Conservation (phyloP, 805 yeast genomes). For the Saccharomyces eubayanus region DNA sequence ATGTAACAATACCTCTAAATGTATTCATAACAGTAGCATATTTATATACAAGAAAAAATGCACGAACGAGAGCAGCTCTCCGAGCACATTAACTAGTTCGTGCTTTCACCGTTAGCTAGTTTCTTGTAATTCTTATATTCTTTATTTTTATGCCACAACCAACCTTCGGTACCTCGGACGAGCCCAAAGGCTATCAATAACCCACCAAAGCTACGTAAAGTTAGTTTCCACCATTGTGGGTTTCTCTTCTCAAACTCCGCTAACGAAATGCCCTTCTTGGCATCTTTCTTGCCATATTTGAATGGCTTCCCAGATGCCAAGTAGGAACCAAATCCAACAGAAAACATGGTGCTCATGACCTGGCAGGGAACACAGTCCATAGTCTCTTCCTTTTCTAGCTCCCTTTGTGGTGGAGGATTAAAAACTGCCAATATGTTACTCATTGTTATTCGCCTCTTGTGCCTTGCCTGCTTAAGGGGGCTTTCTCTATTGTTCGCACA, state of each 20-base stretch:
- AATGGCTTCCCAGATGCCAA: slow-evolving; percentile 51
- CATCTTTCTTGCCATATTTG: slow-evolving; percentile 37
- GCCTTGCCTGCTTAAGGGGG: background rate
- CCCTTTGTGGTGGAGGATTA: slow-evolving; percentile 41
- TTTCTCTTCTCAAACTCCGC: slow-evolving; percentile 31
- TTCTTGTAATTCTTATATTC: slow-evolving; percentile 9
- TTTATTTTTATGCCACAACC: slow-evolving; percentile 40
- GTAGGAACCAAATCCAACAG: slow-evolving; percentile 55
- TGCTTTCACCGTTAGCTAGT: background rate
- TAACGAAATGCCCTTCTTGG: slow-evolving; percentile 24
- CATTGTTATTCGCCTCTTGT: background rate
- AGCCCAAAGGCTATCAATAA: slow-evolving; percentile 49
- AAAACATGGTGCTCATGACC: slow-evolving; percentile 49
- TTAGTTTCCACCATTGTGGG: slow-evolving; percentile 56
- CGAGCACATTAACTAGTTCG: background rate
- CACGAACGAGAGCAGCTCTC: background rate
- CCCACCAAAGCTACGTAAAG: slow-evolving; percentile 47
- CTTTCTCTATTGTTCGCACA: background rate
- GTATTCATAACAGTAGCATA: background rate
- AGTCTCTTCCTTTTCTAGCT: slow-evolving; percentile 35
- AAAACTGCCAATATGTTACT: slow-evolving; percentile 46
- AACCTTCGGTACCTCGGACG: slow-evolving; percentile 57
- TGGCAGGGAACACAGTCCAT: slow-evolving; percentile 64
- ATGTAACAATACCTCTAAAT: background rate
- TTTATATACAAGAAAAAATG: background rate